Conservation (phyloP, 1,284 basidiomycete genomes). For the Dichomitus squalens region DNA sequence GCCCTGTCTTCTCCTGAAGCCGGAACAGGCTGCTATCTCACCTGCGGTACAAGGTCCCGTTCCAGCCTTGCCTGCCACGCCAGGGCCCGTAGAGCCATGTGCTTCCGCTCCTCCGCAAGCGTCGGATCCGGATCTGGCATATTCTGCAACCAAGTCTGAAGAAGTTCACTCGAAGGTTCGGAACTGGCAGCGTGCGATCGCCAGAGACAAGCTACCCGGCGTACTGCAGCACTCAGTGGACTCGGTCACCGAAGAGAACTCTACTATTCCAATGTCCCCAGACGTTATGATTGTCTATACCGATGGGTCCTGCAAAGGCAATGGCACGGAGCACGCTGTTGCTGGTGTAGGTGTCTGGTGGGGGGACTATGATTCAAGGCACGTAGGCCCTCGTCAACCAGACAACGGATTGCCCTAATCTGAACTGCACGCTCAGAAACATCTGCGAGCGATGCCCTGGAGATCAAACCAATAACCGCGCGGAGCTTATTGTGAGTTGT, state of each 20-base stretch:
- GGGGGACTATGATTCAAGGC: conserved; percentile 65
- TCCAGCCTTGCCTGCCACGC: background rate
- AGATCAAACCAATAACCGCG: conserved; percentile 85
- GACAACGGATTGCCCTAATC: background rate
- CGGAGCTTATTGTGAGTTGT: conserved; percentile 73
- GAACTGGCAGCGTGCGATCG: background rate
- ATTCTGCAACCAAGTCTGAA: background rate
- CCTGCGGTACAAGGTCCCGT: background rate
- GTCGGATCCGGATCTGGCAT: background rate
- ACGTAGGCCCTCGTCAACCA: background rate
- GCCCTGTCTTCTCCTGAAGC: background rate
- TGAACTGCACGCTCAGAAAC: conserved; percentile 57
- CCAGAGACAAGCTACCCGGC: background rate
- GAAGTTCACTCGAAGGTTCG: background rate
- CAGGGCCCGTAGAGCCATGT: background rate
- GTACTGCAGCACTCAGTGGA: background rate
- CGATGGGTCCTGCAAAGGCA: conserved; percentile 81
- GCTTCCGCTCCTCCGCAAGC: background rate
- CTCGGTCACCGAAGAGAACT: background rate
- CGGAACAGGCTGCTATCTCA: background rate
- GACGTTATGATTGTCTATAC: conserved; percentile 63
- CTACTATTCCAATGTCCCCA: background rate
- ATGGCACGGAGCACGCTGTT: conserved; percentile 59
- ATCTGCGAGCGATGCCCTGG: conserved; percentile 80
- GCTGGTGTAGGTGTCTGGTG: conserved; percentile 84